Evolutionary conservation across 2,329 filamentous ascomycete genomes (phyloP).

Genomic region (Colletotrichum salicis): DNA sequence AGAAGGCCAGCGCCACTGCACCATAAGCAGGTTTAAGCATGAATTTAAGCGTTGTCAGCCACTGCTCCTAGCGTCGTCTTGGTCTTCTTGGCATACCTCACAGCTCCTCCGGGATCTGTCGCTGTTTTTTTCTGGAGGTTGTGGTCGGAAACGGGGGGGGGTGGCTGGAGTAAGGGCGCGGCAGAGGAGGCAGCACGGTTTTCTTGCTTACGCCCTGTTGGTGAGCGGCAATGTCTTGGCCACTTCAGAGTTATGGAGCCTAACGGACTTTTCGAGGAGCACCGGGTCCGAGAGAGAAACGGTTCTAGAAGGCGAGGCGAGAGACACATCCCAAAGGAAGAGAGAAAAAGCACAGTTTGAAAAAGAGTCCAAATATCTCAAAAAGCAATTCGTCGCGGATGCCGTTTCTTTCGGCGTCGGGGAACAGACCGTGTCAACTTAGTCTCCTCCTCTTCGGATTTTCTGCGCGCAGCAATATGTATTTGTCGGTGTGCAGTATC

Average conservation of each 20-base stretch:
- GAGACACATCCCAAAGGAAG: neutral
- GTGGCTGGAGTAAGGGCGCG: neutral
- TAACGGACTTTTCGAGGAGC: constrained; percentile 27
- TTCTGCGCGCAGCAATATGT: neutral
- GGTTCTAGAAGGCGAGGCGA: constrained; percentile 8
- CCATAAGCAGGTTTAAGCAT: constrained; percentile 54
- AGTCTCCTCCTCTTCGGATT: neutral
- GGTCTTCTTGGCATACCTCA: constrained; percentile 50
- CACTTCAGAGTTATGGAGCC: constrained; percentile 39
- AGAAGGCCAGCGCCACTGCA: constrained; percentile 25
- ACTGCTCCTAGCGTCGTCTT: constrained; percentile 39
- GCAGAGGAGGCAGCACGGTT: neutral
- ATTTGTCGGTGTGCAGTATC: no score
- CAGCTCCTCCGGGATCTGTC: constrained; percentile 36
- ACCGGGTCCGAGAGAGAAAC: constrained; percentile 31
- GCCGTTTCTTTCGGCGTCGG: neutral
- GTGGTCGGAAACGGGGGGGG: constrained; percentile 16
- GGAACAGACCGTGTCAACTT: neutral
- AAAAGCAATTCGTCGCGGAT: neutral
- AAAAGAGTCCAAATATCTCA: neutral
- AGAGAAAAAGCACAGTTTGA: neutral
- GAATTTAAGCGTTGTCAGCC: constrained; percentile 62
- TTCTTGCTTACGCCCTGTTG: neutral
- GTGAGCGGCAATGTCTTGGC: neutral
- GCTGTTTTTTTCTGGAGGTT: constrained; percentile 6